Conservation (phyloP, 768 basidiomycete genomes). For the Auricularia heimuer region DNA sequence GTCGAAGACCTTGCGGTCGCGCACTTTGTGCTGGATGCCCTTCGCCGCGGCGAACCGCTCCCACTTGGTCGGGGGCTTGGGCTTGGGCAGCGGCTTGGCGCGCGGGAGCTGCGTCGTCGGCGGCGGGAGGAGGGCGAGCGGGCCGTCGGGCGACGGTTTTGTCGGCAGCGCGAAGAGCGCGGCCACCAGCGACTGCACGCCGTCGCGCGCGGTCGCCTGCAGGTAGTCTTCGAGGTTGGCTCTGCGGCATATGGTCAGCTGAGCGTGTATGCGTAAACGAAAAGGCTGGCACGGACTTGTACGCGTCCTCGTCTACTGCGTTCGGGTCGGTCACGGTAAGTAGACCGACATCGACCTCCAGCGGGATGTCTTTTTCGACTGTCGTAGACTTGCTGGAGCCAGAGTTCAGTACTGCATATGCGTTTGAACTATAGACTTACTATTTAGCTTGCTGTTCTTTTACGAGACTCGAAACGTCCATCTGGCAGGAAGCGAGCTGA, state of each 20-base stretch:
- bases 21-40: slow-evolving; percentile 74
- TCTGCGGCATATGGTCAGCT: slow-evolving; percentile 17
- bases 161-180: slow-evolving; percentile 79
- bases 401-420: background rate
- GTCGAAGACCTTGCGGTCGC: slow-evolving; percentile 83
- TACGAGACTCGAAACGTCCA: slow-evolving; percentile 79
- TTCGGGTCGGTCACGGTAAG: slow-evolving; percentile 83
- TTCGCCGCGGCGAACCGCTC: slow-evolving; percentile 89
- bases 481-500: slow-evolving; percentile 17
- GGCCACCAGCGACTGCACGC: slow-evolving; percentile 71
- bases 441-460: slow-evolving; percentile 62
- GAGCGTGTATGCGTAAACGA: background rate
- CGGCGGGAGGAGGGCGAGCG: slow-evolving; percentile 69
- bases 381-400: slow-evolving; percentile 49
- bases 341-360: slow-evolving; percentile 73
- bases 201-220: slow-evolving; percentile 65
- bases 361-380: slow-evolving; percentile 71
- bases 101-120: slow-evolving; percentile 75
- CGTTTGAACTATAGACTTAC: slow-evolving; percentile 32
- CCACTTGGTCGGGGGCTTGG: slow-evolving; percentile 93
- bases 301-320: slow-evolving; percentile 74
- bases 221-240: slow-evolving; percentile 75
- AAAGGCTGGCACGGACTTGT: slow-evolving; percentile 44
- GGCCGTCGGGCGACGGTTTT: slow-evolving; percentile 64
- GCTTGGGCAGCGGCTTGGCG: slow-evolving; percentile 86